Percentiles rank a stretch among this genome's conserved stretches.
These are phyloP conservation scores for Colletotrichum lentis DNA, from an alignment of 2,329 filamentous ascomycete species.

Conservation along the genomic window DNA sequence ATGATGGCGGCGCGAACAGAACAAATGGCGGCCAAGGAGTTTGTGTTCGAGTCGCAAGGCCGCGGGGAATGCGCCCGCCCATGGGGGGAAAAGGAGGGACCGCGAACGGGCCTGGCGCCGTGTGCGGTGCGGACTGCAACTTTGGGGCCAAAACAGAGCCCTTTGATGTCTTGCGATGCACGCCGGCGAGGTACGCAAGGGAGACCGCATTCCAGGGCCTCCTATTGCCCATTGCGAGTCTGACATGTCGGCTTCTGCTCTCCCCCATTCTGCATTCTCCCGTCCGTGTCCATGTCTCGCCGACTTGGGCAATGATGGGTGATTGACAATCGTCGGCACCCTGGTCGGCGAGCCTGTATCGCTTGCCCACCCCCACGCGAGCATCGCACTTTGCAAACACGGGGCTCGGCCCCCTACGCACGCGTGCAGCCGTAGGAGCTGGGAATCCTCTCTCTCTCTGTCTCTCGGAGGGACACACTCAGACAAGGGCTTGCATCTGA, in stretches of 20 bases:
- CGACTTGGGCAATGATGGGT: background rate
- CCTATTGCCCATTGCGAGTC: background rate
- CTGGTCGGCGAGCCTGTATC: conserved; percentile 5
- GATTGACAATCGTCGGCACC: background rate
- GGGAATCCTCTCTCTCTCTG: background rate
- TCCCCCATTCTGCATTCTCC: background rate
- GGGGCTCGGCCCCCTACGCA: background rate
- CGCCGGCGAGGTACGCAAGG: conserved; percentile 16
- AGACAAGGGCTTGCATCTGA: background rate
- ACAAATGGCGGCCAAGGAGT: background rate
- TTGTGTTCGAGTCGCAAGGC: conserved; percentile 14
- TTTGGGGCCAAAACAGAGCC: background rate
- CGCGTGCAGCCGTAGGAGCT: background rate
- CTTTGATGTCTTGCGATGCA: background rate
- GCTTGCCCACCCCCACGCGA: conserved; percentile 23
- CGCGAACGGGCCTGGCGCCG: conserved; percentile 27
- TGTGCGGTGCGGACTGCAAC: conserved; percentile 17
- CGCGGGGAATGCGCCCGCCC: conserved; percentile 4
- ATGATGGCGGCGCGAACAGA: conserved; percentile 32
- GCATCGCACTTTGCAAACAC: conserved; percentile 26
- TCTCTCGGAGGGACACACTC: background rate
- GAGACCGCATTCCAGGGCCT: conserved; percentile 30
- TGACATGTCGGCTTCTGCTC: background rate
- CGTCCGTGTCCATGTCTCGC: conserved; percentile 1
- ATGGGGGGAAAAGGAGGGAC: conserved; percentile 1